Conservation (phyloP, 2,329 filamentous ascomycete species). For the Microdochium bolleyi region DNA sequence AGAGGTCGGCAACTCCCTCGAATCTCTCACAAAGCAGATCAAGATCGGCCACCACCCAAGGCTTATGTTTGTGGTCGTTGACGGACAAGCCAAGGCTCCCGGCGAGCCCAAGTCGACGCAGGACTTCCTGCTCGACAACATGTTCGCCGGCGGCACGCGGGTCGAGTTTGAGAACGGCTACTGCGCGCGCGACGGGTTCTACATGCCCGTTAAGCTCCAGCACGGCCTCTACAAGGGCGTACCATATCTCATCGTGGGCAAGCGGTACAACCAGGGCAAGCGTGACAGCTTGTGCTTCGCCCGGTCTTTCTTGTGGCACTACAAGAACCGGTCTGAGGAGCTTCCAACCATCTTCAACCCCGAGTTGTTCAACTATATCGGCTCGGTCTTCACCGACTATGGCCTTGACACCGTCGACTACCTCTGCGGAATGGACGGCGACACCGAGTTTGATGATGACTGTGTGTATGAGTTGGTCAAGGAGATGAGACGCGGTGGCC, state of each 20-base stretch:
- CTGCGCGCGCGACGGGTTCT: conserved; percentile 34
- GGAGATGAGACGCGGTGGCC: conserved; percentile 29
- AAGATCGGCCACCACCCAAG: conserved; percentile 30
- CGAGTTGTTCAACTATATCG: conserved; percentile 31
- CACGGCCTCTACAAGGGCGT: conserved; percentile 35
- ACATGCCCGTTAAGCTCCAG: conserved; percentile 35
- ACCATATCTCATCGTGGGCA: conserved; percentile 38
- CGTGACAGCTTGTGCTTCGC: conserved; percentile 40
- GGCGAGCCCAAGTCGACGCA: conserved; percentile 40
- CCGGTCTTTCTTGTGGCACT: conserved; percentile 39
- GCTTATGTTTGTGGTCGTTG: conserved; percentile 38
- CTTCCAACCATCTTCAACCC: conserved; percentile 37
- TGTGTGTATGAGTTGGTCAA: conserved; percentile 35
- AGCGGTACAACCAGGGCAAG: conserved; percentile 41
- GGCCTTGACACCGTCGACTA: conserved; percentile 31
- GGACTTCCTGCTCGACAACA: conserved; percentile 36
- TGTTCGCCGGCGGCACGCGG: conserved; percentile 25
- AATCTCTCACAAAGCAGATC: conserved; percentile 35
- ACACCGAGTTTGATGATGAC: conserved; percentile 34
- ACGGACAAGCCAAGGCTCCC: conserved; percentile 36
- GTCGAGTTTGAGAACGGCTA: conserved; percentile 32
- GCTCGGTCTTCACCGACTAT: conserved; percentile 26
- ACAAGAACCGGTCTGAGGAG: conserved; percentile 31
- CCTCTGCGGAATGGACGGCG: conserved; percentile 38
- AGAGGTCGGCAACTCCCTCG: conserved; percentile 33